Percentiles rank a stretch among this genome's conserved stretches.
Conservation (phyloP, 192 early-diverging fungal genomes). For the Rhizophagus clarus region DNA sequence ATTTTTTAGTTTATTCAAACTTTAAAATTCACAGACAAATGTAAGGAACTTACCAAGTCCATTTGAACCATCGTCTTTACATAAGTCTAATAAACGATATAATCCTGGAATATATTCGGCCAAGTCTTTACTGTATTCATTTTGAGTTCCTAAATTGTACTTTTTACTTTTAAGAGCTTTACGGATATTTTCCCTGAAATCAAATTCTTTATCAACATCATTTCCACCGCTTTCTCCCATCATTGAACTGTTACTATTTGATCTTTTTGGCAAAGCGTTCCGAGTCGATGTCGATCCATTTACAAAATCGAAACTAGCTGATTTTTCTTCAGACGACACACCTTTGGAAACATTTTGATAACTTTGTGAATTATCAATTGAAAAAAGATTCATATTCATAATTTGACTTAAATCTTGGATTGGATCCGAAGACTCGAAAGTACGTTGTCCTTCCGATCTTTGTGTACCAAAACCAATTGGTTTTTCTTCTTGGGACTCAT, state of each 20-base stretch:
- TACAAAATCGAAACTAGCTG: no score
- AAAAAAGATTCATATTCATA: not conserved
- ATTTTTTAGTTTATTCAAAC: not conserved
- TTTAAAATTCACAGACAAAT: not conserved
- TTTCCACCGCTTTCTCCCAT: no score
- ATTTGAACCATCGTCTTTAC: slow-evolving; percentile 27
- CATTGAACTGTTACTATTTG: no score
- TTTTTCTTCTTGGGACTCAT: no score
- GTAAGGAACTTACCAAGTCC: slow-evolving; percentile 20
- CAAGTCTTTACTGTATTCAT: not conserved
- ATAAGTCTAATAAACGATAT: slow-evolving; percentile 22
- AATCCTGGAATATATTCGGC: not conserved
- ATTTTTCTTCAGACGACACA: not conserved
- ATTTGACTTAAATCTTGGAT: not conserved
- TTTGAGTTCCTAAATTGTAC: not conserved
- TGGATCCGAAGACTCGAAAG: not conserved
- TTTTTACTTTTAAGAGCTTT: not conserved
- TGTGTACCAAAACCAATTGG: no score
- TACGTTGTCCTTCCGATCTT: not conserved
- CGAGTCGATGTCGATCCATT: no score
- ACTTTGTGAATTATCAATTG: not conserved
- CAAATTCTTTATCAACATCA: no score
- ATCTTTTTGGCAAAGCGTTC: no score
- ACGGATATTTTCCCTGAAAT: not conserved
- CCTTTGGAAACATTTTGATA: not conserved